Evolutionary conservation across 148 eudicot genomes (phyloP).

Genomic region (Persicaria tinctoria): DNA sequence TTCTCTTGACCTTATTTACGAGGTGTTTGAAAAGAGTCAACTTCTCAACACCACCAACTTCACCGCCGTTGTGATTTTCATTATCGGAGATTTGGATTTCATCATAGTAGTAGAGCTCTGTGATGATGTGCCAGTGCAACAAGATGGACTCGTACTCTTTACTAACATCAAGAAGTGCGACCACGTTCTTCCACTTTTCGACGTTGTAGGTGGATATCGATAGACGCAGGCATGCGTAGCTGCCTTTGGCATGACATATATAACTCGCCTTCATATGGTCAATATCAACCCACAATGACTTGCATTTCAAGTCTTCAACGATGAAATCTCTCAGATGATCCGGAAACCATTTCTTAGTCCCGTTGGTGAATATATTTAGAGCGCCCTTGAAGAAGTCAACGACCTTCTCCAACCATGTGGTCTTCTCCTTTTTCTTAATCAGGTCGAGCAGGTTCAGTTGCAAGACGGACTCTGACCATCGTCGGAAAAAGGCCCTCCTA

Average conservation of each 20-base stretch:
- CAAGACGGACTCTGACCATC: background rate
- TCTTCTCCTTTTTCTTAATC: background rate
- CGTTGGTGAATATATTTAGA: background rate
- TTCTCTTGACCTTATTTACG: background rate
- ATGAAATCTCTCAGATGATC: background rate
- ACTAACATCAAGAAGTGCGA: background rate
- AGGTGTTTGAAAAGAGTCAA: background rate
- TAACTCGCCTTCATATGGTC: background rate
- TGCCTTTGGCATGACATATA: background rate
- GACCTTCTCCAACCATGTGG: background rate
- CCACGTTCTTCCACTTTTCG: too few relatives aligned
- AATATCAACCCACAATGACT: background rate
- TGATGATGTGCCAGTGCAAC: constrained; percentile 3
- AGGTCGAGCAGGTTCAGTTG: background rate
- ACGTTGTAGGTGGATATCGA: background rate
- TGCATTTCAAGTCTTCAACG: background rate
- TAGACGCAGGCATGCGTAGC: background rate
- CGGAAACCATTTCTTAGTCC: background rate
- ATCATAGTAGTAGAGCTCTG: background rate
- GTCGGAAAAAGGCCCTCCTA: background rate
- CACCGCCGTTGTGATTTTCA: background rate
- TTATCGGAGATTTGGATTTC: background rate
- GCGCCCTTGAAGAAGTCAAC: background rate
- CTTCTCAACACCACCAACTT: too few relatives aligned
- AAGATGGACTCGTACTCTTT: background rate